Evolutionary conservation across 345 rosid species (phyloP).

Genomic region (Passiflora organensis): DNA sequence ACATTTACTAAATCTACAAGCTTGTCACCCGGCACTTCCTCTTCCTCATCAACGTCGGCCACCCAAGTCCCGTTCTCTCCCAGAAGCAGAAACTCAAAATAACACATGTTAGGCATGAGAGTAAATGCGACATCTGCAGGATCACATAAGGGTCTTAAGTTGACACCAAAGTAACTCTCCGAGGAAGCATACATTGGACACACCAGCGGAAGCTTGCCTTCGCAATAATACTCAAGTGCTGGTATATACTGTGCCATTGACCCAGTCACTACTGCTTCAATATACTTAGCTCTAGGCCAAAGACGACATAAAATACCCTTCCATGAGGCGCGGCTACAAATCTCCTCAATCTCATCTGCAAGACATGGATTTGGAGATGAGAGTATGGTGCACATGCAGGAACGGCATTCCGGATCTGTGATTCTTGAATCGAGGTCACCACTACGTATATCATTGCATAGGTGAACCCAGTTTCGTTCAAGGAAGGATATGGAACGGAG

Average conservation of each 20-base stretch:
- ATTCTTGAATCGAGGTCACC: constrained; percentile 38
- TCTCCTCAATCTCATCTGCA: constrained; percentile 49
- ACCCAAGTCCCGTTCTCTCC: constrained; percentile 43
- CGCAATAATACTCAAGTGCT: constrained; percentile 50
- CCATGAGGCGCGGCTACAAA: constrained; percentile 49
- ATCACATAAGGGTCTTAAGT: constrained; percentile 51
- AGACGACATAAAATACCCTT: constrained; percentile 52
- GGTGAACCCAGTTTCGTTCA: constrained; percentile 49
- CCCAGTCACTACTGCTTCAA: constrained; percentile 66
- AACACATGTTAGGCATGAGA: constrained; percentile 60
- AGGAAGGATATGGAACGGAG: constrained; percentile 57
- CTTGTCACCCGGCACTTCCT: constrained; percentile 35
- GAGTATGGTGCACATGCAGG: constrained; percentile 34
- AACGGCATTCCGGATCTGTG: constrained; percentile 44
- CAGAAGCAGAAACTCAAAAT: constrained; percentile 55
- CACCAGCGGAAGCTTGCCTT: constrained; percentile 48
- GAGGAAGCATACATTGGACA: constrained; percentile 72
- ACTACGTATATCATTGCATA: constrained; percentile 43
- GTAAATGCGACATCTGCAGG: constrained; percentile 56
- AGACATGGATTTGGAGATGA: constrained; percentile 35
- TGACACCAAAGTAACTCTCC: constrained; percentile 65
- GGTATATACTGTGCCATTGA: constrained; percentile 71
- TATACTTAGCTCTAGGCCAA: constrained; percentile 63
- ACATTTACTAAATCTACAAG: constrained; percentile 55
- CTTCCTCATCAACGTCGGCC: constrained; percentile 45